Evolutionary conservation across 768 basidiomycete species (phyloP), one percentile per base, ranked within the genome.

Genomic region (Russula olivacea): DNA sequence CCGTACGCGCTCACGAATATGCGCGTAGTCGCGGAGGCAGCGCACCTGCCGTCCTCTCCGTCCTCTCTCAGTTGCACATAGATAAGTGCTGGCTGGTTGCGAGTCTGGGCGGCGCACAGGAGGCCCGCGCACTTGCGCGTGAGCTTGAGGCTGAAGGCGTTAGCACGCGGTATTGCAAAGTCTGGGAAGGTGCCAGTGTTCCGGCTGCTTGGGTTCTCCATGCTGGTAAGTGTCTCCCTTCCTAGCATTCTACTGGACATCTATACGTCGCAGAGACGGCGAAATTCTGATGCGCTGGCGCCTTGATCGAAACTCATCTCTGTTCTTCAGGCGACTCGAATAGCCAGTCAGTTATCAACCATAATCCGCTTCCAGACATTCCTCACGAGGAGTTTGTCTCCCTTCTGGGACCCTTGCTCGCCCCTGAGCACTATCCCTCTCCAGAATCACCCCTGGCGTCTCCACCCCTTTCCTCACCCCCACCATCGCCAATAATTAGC

Each of bases 381-480:
- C 88, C 89, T 0, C 91, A 93, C 67, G 91, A 92, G 65, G 91
- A 93, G 69, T 92, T 93, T 68, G 85, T 93, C 45, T 81, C 86
- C 3, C 75, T 89, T 51, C 77, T 92, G 1, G 89, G 90, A 0
- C 91, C 91, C n/a, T 72, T 92, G 25, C 81, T 93, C 23, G 88
- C 85, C 0, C 89, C 90, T 11, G 90, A 91, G 72, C 91, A 91
- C 70, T 92, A 86, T 59, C 68, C 74, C n/a, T 76, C 77, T 64
- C 66, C 75, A 50, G 73, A 74, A 53, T 68, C 72, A 55, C 64
- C 65, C 14, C 49, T 66, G 21, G 54, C 70, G 32, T 68, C 68
- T 4, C 63, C 65, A 38, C 49, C 59, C 1, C 55, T 55, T 43
- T 58, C 69, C 32, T 61, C 60, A 3, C 43, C 73, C 53, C 52